Evolutionary conservation across 1,284 basidiomycete species (phyloP), one percentile per base, ranked within the genome.

Genomic region (Sanghuangporus weigelae): DNA sequence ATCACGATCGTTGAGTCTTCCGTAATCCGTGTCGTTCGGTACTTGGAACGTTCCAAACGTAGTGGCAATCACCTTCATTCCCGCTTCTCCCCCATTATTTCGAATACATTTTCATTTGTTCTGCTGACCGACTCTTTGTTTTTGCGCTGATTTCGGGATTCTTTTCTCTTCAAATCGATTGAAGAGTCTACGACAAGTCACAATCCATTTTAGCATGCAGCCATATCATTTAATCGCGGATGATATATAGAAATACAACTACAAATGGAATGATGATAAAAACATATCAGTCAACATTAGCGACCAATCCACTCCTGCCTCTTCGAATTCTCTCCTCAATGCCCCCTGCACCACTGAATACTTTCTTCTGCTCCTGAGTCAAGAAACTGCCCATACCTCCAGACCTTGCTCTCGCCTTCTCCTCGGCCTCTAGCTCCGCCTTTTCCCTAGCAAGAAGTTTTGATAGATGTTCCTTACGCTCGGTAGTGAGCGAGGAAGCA

Each of bases 321-420:
- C 90, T 78, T 69, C 77, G 79, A 59, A 92, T 86, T 64, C 90
- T 78, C 38, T 92, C 90, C 72, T 90, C 90, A 50, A 92, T 73
- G n/a, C 86, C 89, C 51, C 89, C 89, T 6, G 76, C 72, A 31
- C 87, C 89, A 49, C 90, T 85, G 71, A 90, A 92, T 1, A 92
- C 88, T 67, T 82, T 88, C 79, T 90, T 92, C 76, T 86, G 83
- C 68, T 92, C 90, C 21, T 84, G 78, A 62, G 81, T 86, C 68
- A 92, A 75, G 77, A 92, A 92, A 6, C 77, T 78, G 50, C 86
- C 88, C 81, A 88, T 85, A 1, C 89, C 89, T 70, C 83, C 85
- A 7, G 85, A 86, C 75, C 83, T 88, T 8, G 77, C 77, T 42
- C 89, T 78, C 19, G 79, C 79, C 35, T 76, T 78, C 66, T 85